phyloP scores from a whole-genome alignment of 257 asterid genomes.

The Henckelia pumila region DNA sequence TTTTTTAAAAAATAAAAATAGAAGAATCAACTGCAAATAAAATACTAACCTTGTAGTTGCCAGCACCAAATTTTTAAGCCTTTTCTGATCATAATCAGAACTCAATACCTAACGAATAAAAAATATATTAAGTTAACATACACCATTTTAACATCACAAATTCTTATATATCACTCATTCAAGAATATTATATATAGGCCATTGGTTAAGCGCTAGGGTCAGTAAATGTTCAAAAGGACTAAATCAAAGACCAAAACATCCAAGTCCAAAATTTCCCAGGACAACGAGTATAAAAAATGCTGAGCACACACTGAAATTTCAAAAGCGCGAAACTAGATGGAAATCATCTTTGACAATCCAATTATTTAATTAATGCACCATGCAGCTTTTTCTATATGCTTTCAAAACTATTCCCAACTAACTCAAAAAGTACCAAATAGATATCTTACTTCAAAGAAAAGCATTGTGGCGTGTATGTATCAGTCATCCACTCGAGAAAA shows the following conservation, averaged over 20 bases:
- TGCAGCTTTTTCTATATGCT: slow-evolving; percentile 15
- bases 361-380: slow-evolving; percentile 5
- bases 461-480: slow-evolving; percentile 90
- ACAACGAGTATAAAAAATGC: slow-evolving; percentile 14
- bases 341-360: slow-evolving; percentile 3
- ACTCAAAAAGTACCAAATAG: slow-evolving; percentile 21
- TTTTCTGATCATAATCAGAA: slow-evolving; percentile 68
- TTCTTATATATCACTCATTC: too few relatives aligned
- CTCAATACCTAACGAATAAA: slow-evolving; percentile 52
- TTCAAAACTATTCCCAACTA: slow-evolving; percentile 9
- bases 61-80: slow-evolving; percentile 69
- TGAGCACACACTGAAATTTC: neutral
- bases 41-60: slow-evolving; percentile 78
- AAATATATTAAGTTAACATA: neutral
- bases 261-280: slow-evolving; percentile 12
- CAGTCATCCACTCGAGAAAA: slow-evolving; percentile 99
- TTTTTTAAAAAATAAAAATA: neutral
- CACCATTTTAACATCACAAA: too few relatives aligned
- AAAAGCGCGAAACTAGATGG: slow-evolving; percentile 5
- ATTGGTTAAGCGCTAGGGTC: neutral
- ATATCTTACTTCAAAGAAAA: slow-evolving; percentile 72
- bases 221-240: slow-evolving; percentile 21
- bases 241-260: slow-evolving; percentile 13
- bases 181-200: too few relatives aligned
- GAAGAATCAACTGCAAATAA: neutral